Conservation (phyloP, 768 basidiomycete genomes). For the Trametes elegans region DNA sequence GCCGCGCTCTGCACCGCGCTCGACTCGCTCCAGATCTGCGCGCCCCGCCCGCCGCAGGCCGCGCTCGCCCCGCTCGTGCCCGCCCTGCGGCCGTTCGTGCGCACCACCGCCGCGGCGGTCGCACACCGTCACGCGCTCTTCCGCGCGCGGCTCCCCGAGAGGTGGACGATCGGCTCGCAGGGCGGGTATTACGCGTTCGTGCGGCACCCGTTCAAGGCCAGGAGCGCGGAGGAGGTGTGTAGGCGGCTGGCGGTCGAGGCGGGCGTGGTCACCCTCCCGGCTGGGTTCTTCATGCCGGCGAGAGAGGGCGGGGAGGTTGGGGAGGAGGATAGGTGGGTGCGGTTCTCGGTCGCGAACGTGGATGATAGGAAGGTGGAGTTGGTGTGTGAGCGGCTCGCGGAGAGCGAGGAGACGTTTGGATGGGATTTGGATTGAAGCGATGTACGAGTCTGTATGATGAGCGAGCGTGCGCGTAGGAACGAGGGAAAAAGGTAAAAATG, state of each 20-base stretch:
- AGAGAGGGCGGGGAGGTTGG: conserved; percentile 27
- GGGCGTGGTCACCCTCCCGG: conserved; percentile 69
- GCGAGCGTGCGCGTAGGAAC: too few relatives aligned
- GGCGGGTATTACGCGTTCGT: conserved; percentile 85
- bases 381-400: conserved; percentile 51
- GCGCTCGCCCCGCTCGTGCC: conserved; percentile 59
- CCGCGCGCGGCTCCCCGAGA: conserved; percentile 40
- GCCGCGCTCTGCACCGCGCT: conserved; percentile 56
- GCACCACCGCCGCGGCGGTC: conserved; percentile 47
- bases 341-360: conserved; percentile 84
- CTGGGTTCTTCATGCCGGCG: conserved; percentile 50
- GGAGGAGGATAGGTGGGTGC: conserved; percentile 61
- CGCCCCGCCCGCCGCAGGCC: conserved; percentile 69
- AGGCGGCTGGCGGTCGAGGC: conserved; percentile 54
- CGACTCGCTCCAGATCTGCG: conserved; percentile 79
- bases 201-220: conserved; percentile 52
- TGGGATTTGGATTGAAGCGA: conserved; percentile 34
- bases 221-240: conserved; percentile 53
- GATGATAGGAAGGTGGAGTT: conserved; percentile 53
- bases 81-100: conserved; percentile 51
- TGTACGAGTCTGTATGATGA: not conserved
- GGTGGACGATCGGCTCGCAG: conserved; percentile 62
- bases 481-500: conserved; percentile 26
- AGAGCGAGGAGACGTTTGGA: conserved; percentile 37
- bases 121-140: conserved; percentile 57